Percentiles rank a stretch among this genome's conserved stretches.
Evolutionary conservation across 1,284 basidiomycete genomes (phyloP).

Genomic region (Trichosporon sp.): DNA sequence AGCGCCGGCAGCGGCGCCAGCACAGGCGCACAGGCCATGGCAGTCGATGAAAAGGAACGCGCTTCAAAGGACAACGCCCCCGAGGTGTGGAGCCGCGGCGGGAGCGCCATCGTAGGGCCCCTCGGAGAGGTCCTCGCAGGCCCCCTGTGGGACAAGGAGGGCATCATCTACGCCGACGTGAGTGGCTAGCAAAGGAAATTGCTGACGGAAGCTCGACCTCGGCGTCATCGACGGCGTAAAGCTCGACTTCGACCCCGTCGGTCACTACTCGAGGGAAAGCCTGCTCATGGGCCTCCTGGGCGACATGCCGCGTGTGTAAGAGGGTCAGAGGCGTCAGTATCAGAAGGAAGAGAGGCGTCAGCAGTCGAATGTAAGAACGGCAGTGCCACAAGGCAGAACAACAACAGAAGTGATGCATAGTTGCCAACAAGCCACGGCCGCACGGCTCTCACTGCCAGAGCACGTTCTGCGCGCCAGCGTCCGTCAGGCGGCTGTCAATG

Average conservation of each 20-base stretch:
- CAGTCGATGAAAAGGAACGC: background rate
- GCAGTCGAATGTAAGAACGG: background rate
- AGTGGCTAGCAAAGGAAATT: slow-evolving; percentile 11
- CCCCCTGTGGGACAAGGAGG: slow-evolving; percentile 60
- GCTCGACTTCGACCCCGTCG: slow-evolving; percentile 66
- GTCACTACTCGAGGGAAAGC: slow-evolving; percentile 65
- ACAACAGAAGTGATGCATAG: background rate
- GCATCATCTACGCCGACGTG: slow-evolving; percentile 58
- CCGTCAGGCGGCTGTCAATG: slow-evolving; percentile 35
- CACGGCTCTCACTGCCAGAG: background rate
- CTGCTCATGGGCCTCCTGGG: slow-evolving; percentile 28
- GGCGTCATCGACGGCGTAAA: slow-evolving; percentile 62
- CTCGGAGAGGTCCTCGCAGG: slow-evolving; percentile 65
- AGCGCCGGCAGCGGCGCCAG: too few species aligned
- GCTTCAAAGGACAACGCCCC: slow-evolving; percentile 4
- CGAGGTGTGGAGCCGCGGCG: slow-evolving; percentile 52
- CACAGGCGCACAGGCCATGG: background rate
- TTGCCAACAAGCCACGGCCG: background rate
- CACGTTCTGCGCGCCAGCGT: background rate
- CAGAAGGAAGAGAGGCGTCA: background rate
- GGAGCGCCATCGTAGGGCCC: slow-evolving; percentile 64
- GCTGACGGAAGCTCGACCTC: slow-evolving; percentile 55
- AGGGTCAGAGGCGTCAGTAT: background rate
- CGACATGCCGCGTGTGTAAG: background rate
- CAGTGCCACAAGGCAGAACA: background rate